Base-by-base conservation (phyloP, 208 protist species). In the Strigomonas oncopelti region DNA sequence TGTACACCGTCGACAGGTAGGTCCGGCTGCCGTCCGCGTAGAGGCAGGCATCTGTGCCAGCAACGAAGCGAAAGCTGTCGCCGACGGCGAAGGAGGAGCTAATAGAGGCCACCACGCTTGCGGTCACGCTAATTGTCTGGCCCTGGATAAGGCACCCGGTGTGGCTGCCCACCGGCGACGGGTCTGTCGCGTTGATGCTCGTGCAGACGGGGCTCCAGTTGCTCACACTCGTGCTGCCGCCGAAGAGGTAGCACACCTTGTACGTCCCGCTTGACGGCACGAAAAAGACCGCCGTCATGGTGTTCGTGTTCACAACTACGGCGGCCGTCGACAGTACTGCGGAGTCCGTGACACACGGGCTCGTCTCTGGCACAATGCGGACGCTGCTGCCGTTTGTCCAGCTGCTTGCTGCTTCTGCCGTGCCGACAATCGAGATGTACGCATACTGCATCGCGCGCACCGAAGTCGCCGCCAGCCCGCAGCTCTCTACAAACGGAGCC, bases 211-310 rank as follows among this genome's bases (percentile, higher is more conserved):
- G 91, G 58, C 88, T 94, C 87, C 88, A 96, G 74, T 90, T 91
- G 7, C 76, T 74, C 51, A 72, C 69, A 24, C 48, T 72, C 22
- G 42, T 60, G 27, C 64, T 60, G 24, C 69, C 77, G 45, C 81
- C 81, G 53, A 93, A 80, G 70, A 85, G 88, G 71, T 96, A 94
- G 78, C 91, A 96, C 72, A 96, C 42, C 67, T 93, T 94, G 69
- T 84, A 94, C 36, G 54, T 69, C 8, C 87, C 87, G 0, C 67
- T 54, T 42, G 59, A 61, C 27, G 80, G 75, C 13, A 84, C 68
- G 67, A 92, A 94, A 66, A 77, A 76, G 56, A 93, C 75, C 7
- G 80, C 71, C 18, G 52, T 61, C 25, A 72, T 69, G 22, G 61
- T 69, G 0, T 36, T 36, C 29, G 48, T 36, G 5, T 54, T 34